These are phyloP conservation scores for Aureobasidium uvarum DNA, from an alignment of 2,329 filamentous ascomycete species.

Conservation along the genomic window DNA sequence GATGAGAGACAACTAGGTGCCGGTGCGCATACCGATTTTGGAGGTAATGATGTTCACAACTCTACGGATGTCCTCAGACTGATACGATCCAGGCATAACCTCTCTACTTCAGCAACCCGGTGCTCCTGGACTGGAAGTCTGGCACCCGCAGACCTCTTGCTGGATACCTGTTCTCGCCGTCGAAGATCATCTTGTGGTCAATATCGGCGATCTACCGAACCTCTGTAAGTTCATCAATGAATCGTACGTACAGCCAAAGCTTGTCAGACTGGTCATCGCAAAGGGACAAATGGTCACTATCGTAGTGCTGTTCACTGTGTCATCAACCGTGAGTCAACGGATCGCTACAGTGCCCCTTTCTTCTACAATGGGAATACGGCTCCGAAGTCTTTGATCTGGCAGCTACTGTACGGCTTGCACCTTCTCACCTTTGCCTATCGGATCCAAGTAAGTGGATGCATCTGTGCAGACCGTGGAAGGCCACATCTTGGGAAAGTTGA, in stretches of 20 bases:
- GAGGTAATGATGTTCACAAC: slow-evolving; percentile 34
- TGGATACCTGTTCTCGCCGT: slow-evolving; percentile 50
- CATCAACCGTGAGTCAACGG: slow-evolving; percentile 43
- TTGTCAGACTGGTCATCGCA: not conserved
- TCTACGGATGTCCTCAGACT: not conserved
- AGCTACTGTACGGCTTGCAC: not conserved
- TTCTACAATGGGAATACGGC: slow-evolving; percentile 48
- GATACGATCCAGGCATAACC: slow-evolving; percentile 37
- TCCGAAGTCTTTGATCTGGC: too few relatives aligned
- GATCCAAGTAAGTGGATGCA: not conserved
- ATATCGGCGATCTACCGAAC: slow-evolving; percentile 53
- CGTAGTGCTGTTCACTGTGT: slow-evolving; percentile 48
- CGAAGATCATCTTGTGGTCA: slow-evolving; percentile 49
- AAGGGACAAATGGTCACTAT: slow-evolving; percentile 45
- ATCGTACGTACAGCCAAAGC: too few relatives aligned
- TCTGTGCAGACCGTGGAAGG: not conserved
- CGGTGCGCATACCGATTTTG: slow-evolving; percentile 43
- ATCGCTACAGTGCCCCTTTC: slow-evolving; percentile 49
- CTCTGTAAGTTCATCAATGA: slow-evolving; percentile 34
- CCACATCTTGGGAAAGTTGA: not conserved
- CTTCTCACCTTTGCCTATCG: not conserved
- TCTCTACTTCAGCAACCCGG: slow-evolving; percentile 49
- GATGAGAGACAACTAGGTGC: slow-evolving; percentile 31
- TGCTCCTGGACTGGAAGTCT: slow-evolving; percentile 46
- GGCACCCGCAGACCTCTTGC: slow-evolving; percentile 40